phyloP scores from a whole-genome alignment of 768 basidiomycete species.

The Phylloporus sp. region DNA sequence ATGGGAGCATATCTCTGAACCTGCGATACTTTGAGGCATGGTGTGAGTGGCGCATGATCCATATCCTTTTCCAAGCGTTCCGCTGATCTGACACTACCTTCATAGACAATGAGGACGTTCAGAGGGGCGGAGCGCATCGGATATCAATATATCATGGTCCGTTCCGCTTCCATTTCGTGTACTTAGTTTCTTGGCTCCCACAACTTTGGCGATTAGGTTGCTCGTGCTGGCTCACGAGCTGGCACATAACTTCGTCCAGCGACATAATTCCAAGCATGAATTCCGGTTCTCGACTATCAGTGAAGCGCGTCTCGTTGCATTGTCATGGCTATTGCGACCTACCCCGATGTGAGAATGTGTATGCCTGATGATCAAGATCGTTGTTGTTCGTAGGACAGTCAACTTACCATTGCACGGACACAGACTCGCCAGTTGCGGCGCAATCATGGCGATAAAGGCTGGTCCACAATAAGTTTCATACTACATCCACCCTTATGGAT shows the following conservation, averaged over 20 bases:
- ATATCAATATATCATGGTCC: neutral
- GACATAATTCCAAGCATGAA: neutral
- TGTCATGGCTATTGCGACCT: neutral
- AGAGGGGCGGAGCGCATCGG: neutral
- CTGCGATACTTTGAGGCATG: constrained; percentile 76
- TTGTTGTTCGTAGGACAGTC: no score
- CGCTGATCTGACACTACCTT: neutral
- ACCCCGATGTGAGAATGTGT: no score
- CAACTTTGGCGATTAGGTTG: no score
- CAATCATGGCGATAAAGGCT: no score
- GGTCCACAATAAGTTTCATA: no score
- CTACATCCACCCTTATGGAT: no score
- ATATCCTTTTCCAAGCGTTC: no score
- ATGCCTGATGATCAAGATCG: no score
- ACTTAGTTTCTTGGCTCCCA: no score
- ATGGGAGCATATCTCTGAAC: constrained; percentile 85
- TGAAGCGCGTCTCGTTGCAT: neutral
- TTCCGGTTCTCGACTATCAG: neutral
- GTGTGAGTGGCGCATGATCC: constrained; percentile 51
- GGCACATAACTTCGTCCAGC: neutral
- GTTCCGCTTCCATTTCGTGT: neutral
- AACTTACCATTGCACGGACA: no score
- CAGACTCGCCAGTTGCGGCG: no score
- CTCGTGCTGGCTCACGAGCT: neutral
- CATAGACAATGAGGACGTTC: neutral